These are phyloP conservation scores for Ramaria rubella DNA, from an alignment of 768 basidiomycete genomes.

Conservation along the genomic window DNA sequence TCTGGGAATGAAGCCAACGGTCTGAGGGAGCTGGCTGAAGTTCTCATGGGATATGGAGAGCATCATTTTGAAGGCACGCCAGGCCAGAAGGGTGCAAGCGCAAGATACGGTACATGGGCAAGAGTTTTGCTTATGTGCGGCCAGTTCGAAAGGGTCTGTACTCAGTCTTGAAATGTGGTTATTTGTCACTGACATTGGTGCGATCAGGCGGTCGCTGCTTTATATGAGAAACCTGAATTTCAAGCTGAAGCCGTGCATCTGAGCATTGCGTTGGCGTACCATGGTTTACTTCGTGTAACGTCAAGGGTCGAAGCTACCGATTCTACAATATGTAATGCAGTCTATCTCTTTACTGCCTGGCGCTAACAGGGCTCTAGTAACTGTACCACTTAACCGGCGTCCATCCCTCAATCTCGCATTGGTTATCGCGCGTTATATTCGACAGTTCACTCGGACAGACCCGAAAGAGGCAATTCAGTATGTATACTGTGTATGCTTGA, in stretches of 20 bases:
- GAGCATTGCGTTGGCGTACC: slow-evolving; percentile 86
- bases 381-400: slow-evolving; percentile 56
- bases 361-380: slow-evolving; percentile 41
- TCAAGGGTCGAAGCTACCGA: slow-evolving; percentile 77
- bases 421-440: slow-evolving; percentile 86
- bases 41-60: slow-evolving; percentile 70
- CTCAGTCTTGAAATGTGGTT: not conserved
- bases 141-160: slow-evolving; percentile 81
- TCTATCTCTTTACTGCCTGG: not conserved
- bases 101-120: slow-evolving; percentile 65
- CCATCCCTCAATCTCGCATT: slow-evolving; percentile 78
- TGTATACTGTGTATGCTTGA: slow-evolving; percentile 78
- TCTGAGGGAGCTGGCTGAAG: slow-evolving; percentile 66
- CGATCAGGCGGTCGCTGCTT: slow-evolving; percentile 74
- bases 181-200: not conserved
- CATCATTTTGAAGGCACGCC: slow-evolving; percentile 72
- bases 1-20: slow-evolving; percentile 62
- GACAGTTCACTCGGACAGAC: slow-evolving; percentile 88
- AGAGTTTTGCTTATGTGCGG: slow-evolving; percentile 84
- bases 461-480: slow-evolving; percentile 93
- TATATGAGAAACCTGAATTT: slow-evolving; percentile 81
- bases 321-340: slow-evolving; percentile 63
- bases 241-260: slow-evolving; percentile 94
- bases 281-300: slow-evolving; percentile 84
- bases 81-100: slow-evolving; percentile 42